These are phyloP conservation scores for Rhizopogon sp. DNA, from an alignment of 768 basidiomycete species.

Conservation along the genomic window DNA sequence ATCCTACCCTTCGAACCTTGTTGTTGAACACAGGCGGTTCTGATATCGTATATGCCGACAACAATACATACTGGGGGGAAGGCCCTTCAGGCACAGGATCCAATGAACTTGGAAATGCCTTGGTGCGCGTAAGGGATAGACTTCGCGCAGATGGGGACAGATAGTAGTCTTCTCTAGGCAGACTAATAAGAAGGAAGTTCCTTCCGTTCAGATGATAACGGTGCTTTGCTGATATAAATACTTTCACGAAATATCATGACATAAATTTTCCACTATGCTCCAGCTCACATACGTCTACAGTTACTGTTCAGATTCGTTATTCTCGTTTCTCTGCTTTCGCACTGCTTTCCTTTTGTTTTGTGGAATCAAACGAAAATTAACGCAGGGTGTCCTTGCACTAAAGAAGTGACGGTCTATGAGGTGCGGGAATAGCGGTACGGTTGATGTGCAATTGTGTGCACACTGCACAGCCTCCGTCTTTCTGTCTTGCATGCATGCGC, in stretches of 20 bases:
- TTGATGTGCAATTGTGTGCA: too few species aligned
- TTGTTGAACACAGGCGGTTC: constrained; percentile 51
- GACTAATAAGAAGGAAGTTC: background rate
- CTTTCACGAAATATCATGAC: background rate
- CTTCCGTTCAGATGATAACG: background rate
- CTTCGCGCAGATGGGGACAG: constrained; percentile 28
- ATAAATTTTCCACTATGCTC: background rate
- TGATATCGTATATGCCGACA: constrained; percentile 49
- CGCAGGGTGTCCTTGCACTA: background rate
- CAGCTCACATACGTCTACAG: background rate
- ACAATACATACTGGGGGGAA: constrained; percentile 66
- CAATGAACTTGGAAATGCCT: constrained; percentile 61
- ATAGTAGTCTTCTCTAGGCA: background rate
- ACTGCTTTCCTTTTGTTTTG: constrained; percentile 1
- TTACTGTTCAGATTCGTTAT: background rate
- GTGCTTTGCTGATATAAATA: background rate
- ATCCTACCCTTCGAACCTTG: constrained; percentile 48
- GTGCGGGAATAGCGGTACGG: too few species aligned
- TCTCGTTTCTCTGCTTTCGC: background rate
- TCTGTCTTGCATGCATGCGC: too few species aligned
- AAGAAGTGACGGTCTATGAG: too few species aligned
- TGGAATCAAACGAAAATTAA: background rate
- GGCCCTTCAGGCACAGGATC: constrained; percentile 43
- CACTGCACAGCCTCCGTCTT: too few species aligned
- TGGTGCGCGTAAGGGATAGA: constrained; percentile 50